Conservation (phyloP, 1,284 basidiomycete genomes). For the Rhodotorula sp. region DNA sequence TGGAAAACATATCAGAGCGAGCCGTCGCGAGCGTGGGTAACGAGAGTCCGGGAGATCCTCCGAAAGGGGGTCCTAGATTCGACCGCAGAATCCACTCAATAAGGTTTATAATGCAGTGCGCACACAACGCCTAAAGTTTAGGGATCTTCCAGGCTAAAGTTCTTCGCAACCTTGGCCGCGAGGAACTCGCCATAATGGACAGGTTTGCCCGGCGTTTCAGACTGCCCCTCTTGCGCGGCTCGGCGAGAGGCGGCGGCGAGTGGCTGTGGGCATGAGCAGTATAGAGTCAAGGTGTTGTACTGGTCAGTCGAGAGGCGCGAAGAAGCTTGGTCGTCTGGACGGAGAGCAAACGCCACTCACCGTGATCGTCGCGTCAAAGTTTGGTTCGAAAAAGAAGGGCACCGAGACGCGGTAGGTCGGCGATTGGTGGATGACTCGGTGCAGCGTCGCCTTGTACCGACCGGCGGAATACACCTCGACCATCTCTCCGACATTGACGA, state of each 20-base stretch:
- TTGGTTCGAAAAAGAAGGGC: constrained; percentile 84
- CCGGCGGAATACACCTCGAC: constrained; percentile 49
- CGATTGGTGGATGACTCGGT: constrained; percentile 70
- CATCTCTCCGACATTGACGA: constrained; percentile 78
- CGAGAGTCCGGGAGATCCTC: no score
- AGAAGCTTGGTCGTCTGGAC: neutral
- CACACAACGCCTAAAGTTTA: neutral
- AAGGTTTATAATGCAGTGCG: no score
- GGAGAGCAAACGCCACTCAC: constrained; percentile 53
- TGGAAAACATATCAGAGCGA: no score
- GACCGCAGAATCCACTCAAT: no score
- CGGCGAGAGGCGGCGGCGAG: constrained; percentile 20
- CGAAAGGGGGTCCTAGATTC: no score
- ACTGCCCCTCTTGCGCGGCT: constrained; percentile 3
- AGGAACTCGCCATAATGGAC: constrained; percentile 73
- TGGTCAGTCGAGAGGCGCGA: no score
- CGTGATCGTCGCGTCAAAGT: constrained; percentile 64
- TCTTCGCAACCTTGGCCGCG: constrained; percentile 60
- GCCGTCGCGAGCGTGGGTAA: no score
- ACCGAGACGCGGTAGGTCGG: constrained; percentile 73
- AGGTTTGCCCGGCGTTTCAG: constrained; percentile 46
- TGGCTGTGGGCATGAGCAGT: constrained; percentile 8
- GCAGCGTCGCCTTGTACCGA: constrained; percentile 70
- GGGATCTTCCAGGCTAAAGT: neutral
- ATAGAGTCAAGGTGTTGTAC: neutral